Base-by-base conservation (phyloP, 164 flowering plant species). In the Liriodendron chinense region DNA sequence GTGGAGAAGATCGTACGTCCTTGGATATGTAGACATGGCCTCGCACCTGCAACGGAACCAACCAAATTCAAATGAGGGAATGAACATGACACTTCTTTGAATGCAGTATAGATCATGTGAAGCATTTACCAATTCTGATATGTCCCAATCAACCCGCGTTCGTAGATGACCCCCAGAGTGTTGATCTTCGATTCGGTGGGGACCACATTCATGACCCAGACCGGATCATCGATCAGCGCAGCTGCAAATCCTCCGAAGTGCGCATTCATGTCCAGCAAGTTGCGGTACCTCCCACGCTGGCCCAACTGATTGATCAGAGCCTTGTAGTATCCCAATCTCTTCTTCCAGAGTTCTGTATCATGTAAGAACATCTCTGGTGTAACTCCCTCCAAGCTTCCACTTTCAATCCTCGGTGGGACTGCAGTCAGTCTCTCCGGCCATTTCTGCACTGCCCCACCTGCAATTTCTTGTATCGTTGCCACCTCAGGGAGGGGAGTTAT, bases 161-260 rank as follows among this genome's bases (percentile, higher is more conserved):
- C 95, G 43, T 82, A 94, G 9, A 94, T 79, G 72, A 83, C 91
- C 26, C 97, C 97, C 47, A 94, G 86, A 0, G 93, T 91, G 72
- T 92, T 77, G 75, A 83, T 47, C 76, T 85, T 70, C 0, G 92
- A 87, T 72, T 91, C 89, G 2, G 81, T 81, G 6, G 98, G 96
- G 47, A 92, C 93, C 1, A 89, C 78, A 64, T 94, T 94, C 96
- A 94, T 91, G 28, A 93, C 97, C 97, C 98, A 94, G n/a, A 87
- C 81, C 0, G 97, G 96, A 78, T 91, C 91, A 50, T 88, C 77
- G 1, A 85, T 71, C 0, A 96, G 82, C 0, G 98, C 94, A 13
- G 97, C 97, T 0, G 99, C 99, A 73, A 96, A 96, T 13, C 99
- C 99, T 56, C 99, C 99, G 79, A 94, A 83, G 24, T 84, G n/a